Conservation (phyloP, 139 green algal species). For the Coelastrella sp. region DNA sequence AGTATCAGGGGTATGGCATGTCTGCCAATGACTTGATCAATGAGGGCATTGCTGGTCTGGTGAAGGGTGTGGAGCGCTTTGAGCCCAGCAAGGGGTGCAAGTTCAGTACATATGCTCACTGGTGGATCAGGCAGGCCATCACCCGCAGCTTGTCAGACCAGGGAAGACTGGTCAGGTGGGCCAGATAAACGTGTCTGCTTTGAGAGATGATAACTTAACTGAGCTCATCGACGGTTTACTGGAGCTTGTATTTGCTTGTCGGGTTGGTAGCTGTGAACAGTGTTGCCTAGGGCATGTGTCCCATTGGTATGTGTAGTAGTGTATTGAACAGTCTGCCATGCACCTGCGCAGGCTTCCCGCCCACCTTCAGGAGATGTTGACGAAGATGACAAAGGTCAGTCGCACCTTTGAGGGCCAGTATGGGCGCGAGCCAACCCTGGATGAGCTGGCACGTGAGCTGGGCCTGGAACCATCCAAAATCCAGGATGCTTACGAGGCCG, state of each 20-base stretch:
- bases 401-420: constrained; percentile 53
- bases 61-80: constrained; percentile 92
- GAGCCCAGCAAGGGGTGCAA: constrained; percentile 92
- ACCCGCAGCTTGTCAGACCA: constrained; percentile 74
- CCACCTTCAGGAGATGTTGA: constrained; percentile 82
- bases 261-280: too few relatives aligned
- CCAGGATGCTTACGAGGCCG: constrained; percentile 19
- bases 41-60: constrained; percentile 88
- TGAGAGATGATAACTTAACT: too few relatives aligned
- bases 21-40: constrained; percentile 80
- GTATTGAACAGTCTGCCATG: too few relatives aligned
- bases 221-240: too few relatives aligned
- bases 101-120: constrained; percentile 98
- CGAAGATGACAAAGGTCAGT: constrained; percentile 53
- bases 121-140: constrained; percentile 96
- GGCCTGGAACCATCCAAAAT: constrained; percentile 56
- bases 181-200: too few relatives aligned
- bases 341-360: constrained; percentile 72
- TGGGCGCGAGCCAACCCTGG: constrained; percentile 51
- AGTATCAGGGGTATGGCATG: constrained; percentile 77
- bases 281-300: too few relatives aligned
- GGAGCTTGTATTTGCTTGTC: too few relatives aligned
- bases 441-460: constrained; percentile 68
- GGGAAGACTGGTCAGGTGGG: constrained; percentile 71
- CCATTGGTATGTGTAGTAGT: neutral